These are phyloP conservation scores for Panicum miliaceum DNA, from an alignment of 176 grass and related monocot genomes.

Conservation along the genomic window DNA sequence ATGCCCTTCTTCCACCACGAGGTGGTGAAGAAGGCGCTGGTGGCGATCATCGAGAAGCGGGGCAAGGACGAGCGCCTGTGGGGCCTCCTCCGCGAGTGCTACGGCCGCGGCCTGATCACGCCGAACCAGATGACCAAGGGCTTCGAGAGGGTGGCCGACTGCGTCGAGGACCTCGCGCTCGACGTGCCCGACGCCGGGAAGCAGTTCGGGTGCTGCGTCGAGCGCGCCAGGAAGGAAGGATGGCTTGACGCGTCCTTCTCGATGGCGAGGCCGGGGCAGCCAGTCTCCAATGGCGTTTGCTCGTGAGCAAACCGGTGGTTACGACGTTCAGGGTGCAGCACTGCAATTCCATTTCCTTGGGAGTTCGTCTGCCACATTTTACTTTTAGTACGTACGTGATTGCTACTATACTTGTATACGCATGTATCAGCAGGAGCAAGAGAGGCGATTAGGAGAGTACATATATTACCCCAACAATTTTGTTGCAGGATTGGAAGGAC, in stretches of 20 bases:
- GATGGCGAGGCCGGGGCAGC: slow-evolving; percentile 19
- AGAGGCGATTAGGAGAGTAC: slow-evolving; percentile 10
- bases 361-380: slow-evolving; percentile 13
- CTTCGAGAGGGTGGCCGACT: slow-evolving; percentile 62
- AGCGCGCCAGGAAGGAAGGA: slow-evolving; percentile 61
- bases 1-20: slow-evolving; percentile 94
- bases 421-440: slow-evolving; percentile 6
- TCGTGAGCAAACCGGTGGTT: slow-evolving; percentile 25
- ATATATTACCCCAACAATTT: not conserved
- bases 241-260: slow-evolving; percentile 63
- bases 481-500: slow-evolving; percentile 38
- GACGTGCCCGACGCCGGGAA: slow-evolving; percentile 69
- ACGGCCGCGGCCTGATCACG: slow-evolving; percentile 66
- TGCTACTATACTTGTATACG: not conserved
- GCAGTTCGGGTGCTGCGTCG: slow-evolving; percentile 59
- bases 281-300: slow-evolving; percentile 27
- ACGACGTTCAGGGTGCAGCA: slow-evolving; percentile 32
- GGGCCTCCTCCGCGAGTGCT: slow-evolving; percentile 66
- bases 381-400: not conserved
- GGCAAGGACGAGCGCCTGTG: slow-evolving; percentile 58
- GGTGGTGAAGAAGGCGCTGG: slow-evolving; percentile 81
- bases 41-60: slow-evolving; percentile 77
- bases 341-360: slow-evolving; percentile 16
- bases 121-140: slow-evolving; percentile 76
- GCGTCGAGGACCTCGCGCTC: slow-evolving; percentile 73